Percentiles rank a stretch among this genome's conserved stretches.
Evolutionary conservation across 768 basidiomycete genomes (phyloP).

Genomic region (Mrakia gelida): DNA sequence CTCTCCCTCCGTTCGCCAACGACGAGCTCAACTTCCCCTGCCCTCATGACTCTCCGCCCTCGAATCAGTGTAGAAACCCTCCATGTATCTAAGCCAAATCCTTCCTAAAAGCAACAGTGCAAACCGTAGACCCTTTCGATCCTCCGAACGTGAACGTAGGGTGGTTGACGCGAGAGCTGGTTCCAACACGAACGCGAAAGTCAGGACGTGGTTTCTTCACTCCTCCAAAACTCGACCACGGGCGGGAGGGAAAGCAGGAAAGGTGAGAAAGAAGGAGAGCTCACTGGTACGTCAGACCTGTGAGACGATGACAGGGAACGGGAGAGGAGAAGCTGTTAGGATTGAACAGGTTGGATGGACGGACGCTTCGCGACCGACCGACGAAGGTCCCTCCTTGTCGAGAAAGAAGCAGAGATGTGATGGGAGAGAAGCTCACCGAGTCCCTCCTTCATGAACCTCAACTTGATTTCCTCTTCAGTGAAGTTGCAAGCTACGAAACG

Average conservation of each 20-base stretch:
- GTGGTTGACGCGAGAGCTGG: constrained; percentile 31
- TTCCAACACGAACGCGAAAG: background rate
- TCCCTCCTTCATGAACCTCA: constrained; percentile 35
- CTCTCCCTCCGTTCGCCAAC: too few species aligned
- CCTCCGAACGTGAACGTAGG: constrained; percentile 31
- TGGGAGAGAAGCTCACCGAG: constrained; percentile 6
- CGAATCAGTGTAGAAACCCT: too few species aligned
- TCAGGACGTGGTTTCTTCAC: background rate
- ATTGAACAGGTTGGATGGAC: too few species aligned
- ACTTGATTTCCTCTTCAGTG: constrained; percentile 46
- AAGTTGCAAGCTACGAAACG: constrained; percentile 43
- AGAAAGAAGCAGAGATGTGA: too few species aligned
- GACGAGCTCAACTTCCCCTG: too few species aligned
- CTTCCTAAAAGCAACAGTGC: constrained; percentile 32
- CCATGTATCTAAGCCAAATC: background rate
- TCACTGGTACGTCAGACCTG: constrained; percentile 24
- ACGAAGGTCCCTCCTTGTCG: background rate
- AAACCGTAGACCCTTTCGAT: constrained; percentile 27
- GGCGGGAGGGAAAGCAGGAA: too few species aligned
- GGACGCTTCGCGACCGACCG: background rate
- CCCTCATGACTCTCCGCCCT: too few species aligned
- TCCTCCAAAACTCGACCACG: too few species aligned
- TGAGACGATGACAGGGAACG: background rate
- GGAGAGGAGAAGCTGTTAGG: background rate
- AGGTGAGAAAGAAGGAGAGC: background rate